A percentile compares a stretch with the other conserved stretches of the same genome.
Evolutionary conservation across 106 monocot species (phyloP).

Genomic region (Gastrodia elata): DNA sequence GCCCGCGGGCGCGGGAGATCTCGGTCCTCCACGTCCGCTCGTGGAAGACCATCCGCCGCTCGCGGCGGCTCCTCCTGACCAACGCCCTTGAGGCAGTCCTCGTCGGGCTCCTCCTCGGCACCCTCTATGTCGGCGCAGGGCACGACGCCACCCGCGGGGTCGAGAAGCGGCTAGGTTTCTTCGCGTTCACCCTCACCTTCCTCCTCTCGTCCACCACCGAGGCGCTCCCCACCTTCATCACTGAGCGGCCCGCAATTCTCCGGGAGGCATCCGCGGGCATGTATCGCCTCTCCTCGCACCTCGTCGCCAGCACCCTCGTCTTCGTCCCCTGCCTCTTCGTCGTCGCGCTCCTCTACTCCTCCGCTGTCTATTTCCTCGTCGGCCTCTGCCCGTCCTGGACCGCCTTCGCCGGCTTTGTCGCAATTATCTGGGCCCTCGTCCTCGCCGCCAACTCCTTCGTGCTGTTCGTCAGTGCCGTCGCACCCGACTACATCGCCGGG

Average conservation of each 20-base stretch:
- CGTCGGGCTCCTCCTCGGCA: constrained; percentile 75
- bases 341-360: constrained; percentile 59
- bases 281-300: constrained; percentile 86
- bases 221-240: constrained; percentile 83
- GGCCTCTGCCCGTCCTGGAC: constrained; percentile 66
- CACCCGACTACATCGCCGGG: constrained; percentile 92
- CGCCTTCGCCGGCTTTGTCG: constrained; percentile 60
- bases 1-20: constrained; percentile 55
- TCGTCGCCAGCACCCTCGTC: constrained; percentile 68
- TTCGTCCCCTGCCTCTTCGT: constrained; percentile 85
- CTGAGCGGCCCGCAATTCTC: constrained; percentile 71
- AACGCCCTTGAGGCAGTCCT: constrained; percentile 67
- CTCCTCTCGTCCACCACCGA: constrained; percentile 93
- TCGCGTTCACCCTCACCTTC: constrained; percentile 96
- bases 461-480: constrained; percentile 71
- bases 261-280: constrained; percentile 69
- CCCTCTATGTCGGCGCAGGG: constrained; percentile 59
- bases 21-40: constrained; percentile 43
- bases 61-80: constrained; percentile 70
- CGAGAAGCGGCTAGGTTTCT: constrained; percentile 75
- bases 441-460: constrained; percentile 95
- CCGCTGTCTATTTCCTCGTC: constrained; percentile 72
- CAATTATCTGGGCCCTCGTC: constrained; percentile 69
- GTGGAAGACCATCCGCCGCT: constrained; percentile 63
- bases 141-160: constrained; percentile 57